phyloP scores from a whole-genome alignment of 176 grass and related monocot genomes.

The Oryza rufipogon region DNA sequence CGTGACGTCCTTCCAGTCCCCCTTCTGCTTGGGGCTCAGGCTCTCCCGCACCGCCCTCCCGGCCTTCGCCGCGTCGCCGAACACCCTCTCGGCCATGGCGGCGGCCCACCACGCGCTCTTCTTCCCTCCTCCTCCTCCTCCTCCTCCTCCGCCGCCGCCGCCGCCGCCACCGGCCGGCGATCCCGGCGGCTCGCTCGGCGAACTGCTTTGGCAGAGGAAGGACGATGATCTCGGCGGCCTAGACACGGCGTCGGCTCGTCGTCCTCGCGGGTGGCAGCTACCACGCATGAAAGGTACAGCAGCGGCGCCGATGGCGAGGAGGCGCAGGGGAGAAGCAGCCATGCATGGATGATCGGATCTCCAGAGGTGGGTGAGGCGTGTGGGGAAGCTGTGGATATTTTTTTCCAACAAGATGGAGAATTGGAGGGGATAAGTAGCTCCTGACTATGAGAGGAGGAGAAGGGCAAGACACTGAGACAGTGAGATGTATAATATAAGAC shows the following conservation, averaged over 20 bases:
- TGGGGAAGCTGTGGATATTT: background rate
- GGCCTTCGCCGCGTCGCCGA: constrained; percentile 41
- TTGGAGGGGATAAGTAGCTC: constrained; percentile 45
- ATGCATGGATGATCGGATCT: constrained; percentile 52
- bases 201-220: constrained; percentile 48
- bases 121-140: constrained; percentile 22
- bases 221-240: constrained; percentile 41
- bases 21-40: constrained; percentile 69
- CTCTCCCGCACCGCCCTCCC: constrained; percentile 51
- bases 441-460: constrained; percentile 51
- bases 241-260: background rate
- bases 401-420: background rate
- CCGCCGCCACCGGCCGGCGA: background rate
- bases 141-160: background rate
- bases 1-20: constrained; percentile 79
- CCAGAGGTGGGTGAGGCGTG: background rate
- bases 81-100: constrained; percentile 36
- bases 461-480: constrained; percentile 3
- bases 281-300: constrained; percentile 3
- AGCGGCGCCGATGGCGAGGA: constrained; percentile 16
- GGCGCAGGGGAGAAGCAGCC: constrained; percentile 37
- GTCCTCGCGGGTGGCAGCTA: constrained; percentile 20
- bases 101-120: constrained; percentile 42
- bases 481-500: background rate
- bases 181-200: constrained; percentile 33